These are phyloP conservation scores for Hericium rajendrae DNA, from an alignment of 768 basidiomycete genomes.

Conservation along the genomic window DNA sequence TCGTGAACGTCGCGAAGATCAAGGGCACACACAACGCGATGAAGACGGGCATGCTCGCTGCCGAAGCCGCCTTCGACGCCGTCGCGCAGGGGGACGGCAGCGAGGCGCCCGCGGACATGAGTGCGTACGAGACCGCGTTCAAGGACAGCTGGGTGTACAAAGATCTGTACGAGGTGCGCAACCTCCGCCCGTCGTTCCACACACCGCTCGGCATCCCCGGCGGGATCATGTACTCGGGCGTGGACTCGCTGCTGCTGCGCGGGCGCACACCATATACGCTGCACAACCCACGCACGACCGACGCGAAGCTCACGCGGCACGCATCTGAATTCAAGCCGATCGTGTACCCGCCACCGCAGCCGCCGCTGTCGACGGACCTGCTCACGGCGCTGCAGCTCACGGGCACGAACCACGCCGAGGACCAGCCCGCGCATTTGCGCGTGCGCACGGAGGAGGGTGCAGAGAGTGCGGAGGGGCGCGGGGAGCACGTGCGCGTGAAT, in stretches of 20 bases:
- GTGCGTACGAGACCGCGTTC: constrained; percentile 58
- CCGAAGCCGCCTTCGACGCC: constrained; percentile 71
- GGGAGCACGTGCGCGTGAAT: constrained; percentile 68
- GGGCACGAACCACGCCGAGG: constrained; percentile 94
- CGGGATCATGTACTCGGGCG: constrained; percentile 79
- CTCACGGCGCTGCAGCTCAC: constrained; percentile 85
- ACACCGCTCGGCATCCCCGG: constrained; percentile 75
- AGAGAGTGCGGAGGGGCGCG: constrained; percentile 36
- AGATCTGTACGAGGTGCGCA: constrained; percentile 85
- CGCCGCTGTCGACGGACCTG: constrained; percentile 87
- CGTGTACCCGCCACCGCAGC: constrained; percentile 78
- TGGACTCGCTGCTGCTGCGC: constrained; percentile 77
- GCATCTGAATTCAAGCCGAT: constrained; percentile 65
- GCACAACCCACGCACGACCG: constrained; percentile 47
- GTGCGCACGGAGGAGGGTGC: constrained; percentile 35
- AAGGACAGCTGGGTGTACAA: constrained; percentile 75
- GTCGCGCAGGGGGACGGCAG: constrained; percentile 26
- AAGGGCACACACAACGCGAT: constrained; percentile 99
- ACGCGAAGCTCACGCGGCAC: constrained; percentile 62
- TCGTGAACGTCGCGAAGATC: constrained; percentile 95
- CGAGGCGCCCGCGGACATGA: constrained; percentile 45
- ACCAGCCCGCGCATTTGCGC: constrained; percentile 84
- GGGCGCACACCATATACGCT: constrained; percentile 93
- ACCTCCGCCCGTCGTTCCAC: constrained; percentile 84
- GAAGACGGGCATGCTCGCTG: constrained; percentile 98